Base-by-base conservation (phyloP, 768 basidiomycete species). In the Trametes maxima region DNA sequence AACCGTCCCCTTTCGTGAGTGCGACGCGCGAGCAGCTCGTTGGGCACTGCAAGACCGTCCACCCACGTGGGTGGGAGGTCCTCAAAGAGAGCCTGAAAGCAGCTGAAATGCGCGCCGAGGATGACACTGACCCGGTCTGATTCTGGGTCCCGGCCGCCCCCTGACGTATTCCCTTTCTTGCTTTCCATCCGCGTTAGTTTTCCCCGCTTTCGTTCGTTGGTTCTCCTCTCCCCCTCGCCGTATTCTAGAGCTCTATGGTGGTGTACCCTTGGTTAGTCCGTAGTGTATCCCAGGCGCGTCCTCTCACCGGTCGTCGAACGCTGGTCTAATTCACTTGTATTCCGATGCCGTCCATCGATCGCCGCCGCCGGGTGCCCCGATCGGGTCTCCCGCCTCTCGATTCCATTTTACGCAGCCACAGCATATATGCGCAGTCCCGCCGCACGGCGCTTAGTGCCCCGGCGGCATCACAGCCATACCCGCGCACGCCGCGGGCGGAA, bases 21-120 rank as follows among this genome's bases (percentile, higher is more conserved):
- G 74, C 77, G 10, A 72, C 75, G 3, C 72, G 78, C 39, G 79
- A 82, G 47, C 71, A 77, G 49, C 76, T 83, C n/a, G 69, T 81
- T 3, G 71, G 67, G 43, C 86, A 87, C 65, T 83, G 80, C 67
- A 69, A 73, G 63, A 71, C 67, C 14, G 79, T 81, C 62, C 86
- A 87, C 52, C 77, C 76, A 4, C 63, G 73, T 3, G 80, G 77
- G 17, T 87, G 85, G 84, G 70, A 78, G n/a, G 46, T 50, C 24
- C 67, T 68, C 36, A 53, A 64, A 39, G 19, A 39, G 16, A 42
- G 45, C 21, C 39, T 63, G 28, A 33, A 8, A 33, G 28, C 28
- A 4, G 48, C 60, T 37, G 57, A 52, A 21, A 52, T 46, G 19
- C 51, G 58, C 19, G 52, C 54, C 17, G 22, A 21, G 1, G 54